Evolutionary conservation across 164 flowering plant species (phyloP), one percentile per base, ranked within the genome.

Genomic region (Platanus orientalis): DNA sequence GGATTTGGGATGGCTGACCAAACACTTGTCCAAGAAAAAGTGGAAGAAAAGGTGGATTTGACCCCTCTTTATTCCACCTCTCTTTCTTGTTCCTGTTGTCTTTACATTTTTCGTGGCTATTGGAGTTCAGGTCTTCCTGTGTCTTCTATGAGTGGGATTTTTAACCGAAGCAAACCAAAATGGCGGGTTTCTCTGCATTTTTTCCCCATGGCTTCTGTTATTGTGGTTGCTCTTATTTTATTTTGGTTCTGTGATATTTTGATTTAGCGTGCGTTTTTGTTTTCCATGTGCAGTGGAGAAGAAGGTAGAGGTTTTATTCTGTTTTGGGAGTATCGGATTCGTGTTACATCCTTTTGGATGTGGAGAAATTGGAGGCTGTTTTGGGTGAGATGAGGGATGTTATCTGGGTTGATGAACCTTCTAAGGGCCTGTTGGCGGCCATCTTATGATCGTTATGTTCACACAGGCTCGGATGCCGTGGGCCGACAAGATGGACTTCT

Each of bases 401-500:
- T 86, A 78, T 71, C 82, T 28, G 78, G 60, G 71, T 77, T 86
- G 76, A 79, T 86, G 84, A 86, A 81, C 77, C 60, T 83, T 74
- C 69, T 83, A 76, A 78, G 72, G 81, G 82, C 83, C 77, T 86
- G 92, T 66, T 84, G 83, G 72, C 68, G 82, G 74, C 87, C 87
- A 29, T 76, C 81, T 34, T 76, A 81, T 55, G 79, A 83, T 65
- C 81, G 73, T 17, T 76, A 73, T 68, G 80, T 65, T 58, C 78
- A 73, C 50, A 26, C 78, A 2, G 79, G 82, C 42, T 76, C 86
- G 27, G 88, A 80, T 40, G 60, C 78, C 17, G 78, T 75, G 28
- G 89, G 84, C 45, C 72, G 80, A 48, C 93, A 84, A 63, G 93
- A 89, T 16, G 96, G 96, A 26, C 83, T 89, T 3, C 75, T 86